Conservation (phyloP, 1,139 yeast genomes). For the Geotrichum candidum region DNA sequence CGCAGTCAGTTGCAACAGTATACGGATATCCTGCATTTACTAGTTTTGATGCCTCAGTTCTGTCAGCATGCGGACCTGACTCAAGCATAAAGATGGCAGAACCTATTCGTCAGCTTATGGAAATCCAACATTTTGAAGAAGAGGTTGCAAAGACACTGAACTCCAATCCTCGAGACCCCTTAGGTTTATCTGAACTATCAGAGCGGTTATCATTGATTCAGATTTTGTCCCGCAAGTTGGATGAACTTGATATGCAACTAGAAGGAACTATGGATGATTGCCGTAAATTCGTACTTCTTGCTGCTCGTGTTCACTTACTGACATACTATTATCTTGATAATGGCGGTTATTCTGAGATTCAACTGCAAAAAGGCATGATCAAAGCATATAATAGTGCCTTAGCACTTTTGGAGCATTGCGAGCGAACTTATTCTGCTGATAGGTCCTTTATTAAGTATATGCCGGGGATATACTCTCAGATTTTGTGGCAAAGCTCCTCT, state of each 20-base stretch:
- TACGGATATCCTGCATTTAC: constrained; percentile 94
- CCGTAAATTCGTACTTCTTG: constrained; percentile 58
- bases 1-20: constrained; percentile 84
- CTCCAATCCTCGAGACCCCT: constrained; percentile 60
- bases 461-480: constrained; percentile 75
- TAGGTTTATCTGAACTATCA: constrained; percentile 55
- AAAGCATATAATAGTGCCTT: constrained; percentile 54
- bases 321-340: constrained; percentile 76
- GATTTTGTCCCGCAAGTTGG: constrained; percentile 63
- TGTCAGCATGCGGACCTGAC: constrained; percentile 46
- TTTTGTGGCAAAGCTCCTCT: constrained; percentile 88
- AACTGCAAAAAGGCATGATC: constrained; percentile 58
- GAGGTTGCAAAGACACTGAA: constrained; percentile 75
- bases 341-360: constrained; percentile 46
- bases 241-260: constrained; percentile 59
- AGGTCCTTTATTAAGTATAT: constrained; percentile 63
- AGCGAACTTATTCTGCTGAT: constrained; percentile 49
- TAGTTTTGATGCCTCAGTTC: constrained; percentile 69
- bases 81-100: constrained; percentile 47
- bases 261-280: constrained; percentile 52
- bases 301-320: constrained; percentile 71
- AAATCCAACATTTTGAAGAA: constrained; percentile 78
- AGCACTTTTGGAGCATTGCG: constrained; percentile 6
- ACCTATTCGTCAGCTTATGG: constrained; percentile 66
- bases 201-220: constrained; percentile 71